Evolutionary conservation across 768 basidiomycete species (phyloP), one percentile per base, ranked within the genome.

Genomic region (Collybia sordida): DNA sequence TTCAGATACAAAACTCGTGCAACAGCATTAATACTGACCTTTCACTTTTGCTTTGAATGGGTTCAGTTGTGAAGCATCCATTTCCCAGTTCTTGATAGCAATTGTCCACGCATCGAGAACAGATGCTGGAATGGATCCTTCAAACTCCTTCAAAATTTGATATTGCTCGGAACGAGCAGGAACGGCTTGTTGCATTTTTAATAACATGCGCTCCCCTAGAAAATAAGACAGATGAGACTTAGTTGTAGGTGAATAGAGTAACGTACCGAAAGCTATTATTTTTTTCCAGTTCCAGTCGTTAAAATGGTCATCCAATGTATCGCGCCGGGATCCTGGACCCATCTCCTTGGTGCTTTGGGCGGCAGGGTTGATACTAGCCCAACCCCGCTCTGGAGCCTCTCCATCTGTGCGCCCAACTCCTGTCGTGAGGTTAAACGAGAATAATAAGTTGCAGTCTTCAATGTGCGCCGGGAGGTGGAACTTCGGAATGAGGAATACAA

Each of bases 261-360:
- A 46, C 50, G 35, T 36, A 63, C 60, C 51, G 19, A 65, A 7
- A 4, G n/a, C 31, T 4, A 44, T 25, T n/a, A 58, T 39, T 28
- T 63, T 66, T 34, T 44, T 14, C 61, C 62, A 66, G 47, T 67
- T 67, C n/a, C n/a, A n/a, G n/a, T n/a, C n/a, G n/a, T n/a, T n/a
- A n/a, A n/a, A n/a, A n/a, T n/a, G n/a, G n/a, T 64, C 57, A 35
- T 66, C 57, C 7, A 66, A 43, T 1, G 58, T 56, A 45, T 66
- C 64, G 4, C 48, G 46, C 6, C 54, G 50, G 8, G 57, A 50
- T 4, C 61, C 64, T 2, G 61, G 59, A 2, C 59, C 60, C 60
- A 66, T 66, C 41, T 61, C 65, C 31, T 53, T 52, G 1, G 52
- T 60, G 24, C 58, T 53, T 7, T 35, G 45, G 2, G 55, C 45